Evolutionary conservation across 495 filamentous ascomycete genomes (phyloP).

Genomic region (Penicillium ucsense): DNA sequence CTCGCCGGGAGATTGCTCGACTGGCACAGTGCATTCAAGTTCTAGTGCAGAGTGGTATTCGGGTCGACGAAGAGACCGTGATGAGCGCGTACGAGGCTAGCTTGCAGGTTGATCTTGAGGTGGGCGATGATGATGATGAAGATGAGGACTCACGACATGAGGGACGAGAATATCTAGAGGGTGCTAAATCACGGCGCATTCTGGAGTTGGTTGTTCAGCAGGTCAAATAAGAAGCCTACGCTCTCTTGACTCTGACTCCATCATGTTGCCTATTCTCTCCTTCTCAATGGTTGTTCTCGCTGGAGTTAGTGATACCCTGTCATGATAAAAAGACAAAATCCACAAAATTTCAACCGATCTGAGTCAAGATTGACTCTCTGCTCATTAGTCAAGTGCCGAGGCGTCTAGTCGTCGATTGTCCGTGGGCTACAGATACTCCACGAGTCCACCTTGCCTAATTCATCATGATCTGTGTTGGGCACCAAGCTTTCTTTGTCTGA

Average conservation of each 20-base stretch:
- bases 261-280: not conserved
- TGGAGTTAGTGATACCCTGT: conserved; percentile 10
- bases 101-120: conserved; percentile 57
- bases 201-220: conserved; percentile 40
- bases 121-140: conserved; percentile 37
- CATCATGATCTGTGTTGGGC: too few relatives aligned
- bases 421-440: not conserved
- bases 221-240: conserved; percentile 1
- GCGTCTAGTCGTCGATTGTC: too few relatives aligned
- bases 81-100: conserved; percentile 71
- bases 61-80: conserved; percentile 89
- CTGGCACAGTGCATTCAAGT: conserved; percentile 69
- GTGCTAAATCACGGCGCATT: conserved; percentile 55
- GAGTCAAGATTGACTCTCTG: too few relatives aligned
- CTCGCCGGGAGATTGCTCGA: conserved; percentile 79
- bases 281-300: conserved; percentile 1
- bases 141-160: conserved; percentile 31
- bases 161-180: conserved; percentile 58
- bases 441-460: not conserved
- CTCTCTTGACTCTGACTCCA: too few relatives aligned
- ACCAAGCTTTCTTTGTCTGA: too few relatives aligned
- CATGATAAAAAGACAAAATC: not conserved
- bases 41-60: conserved; percentile 67
- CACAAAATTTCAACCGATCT: too few relatives aligned
- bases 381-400: too few relatives aligned